Conservation (phyloP, 257 asterid genomes). For the Scutellaria minor region DNA sequence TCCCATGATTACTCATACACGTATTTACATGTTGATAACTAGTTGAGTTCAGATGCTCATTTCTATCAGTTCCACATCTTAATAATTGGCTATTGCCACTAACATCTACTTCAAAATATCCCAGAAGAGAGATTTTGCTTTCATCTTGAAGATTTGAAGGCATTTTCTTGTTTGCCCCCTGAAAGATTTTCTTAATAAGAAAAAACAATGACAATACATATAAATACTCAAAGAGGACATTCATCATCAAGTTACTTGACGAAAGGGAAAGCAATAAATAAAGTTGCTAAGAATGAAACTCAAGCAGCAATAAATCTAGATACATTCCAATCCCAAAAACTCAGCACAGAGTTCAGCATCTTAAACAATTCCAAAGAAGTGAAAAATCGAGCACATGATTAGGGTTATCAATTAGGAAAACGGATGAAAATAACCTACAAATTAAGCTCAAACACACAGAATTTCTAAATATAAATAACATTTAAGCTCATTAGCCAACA, state of each 20-base stretch:
- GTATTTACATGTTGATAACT: slow-evolving; percentile 28
- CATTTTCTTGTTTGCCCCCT: slow-evolving; percentile 60
- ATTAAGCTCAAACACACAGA: slow-evolving; percentile 22
- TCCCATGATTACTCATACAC: slow-evolving; percentile 31
- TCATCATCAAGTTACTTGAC: slow-evolving; percentile 7
- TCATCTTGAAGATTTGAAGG: slow-evolving; percentile 68
- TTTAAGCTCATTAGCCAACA: slow-evolving; percentile 16
- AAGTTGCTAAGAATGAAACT: slow-evolving; percentile 4
- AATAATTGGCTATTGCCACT: slow-evolving; percentile 40
- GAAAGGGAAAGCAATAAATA: slow-evolving; percentile 1
- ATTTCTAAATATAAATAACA: slow-evolving; percentile 3
- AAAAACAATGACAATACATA: background rate
- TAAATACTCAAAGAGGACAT: slow-evolving; percentile 17
- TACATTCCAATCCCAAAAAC: background rate
- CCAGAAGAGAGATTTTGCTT: slow-evolving; percentile 64
- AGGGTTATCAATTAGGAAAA: slow-evolving; percentile 31
- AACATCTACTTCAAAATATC: slow-evolving; percentile 52
- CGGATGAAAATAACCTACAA: background rate
- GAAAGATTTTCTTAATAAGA: slow-evolving; percentile 57
- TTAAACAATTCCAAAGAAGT: background rate
- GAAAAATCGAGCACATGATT: slow-evolving; percentile 17
- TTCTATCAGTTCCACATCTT: slow-evolving; percentile 36
- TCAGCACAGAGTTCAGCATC: background rate
- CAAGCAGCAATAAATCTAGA: background rate
- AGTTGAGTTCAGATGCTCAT: slow-evolving; percentile 23